Percentiles rank a stretch among this genome's conserved stretches.
Conservation (phyloP, 106 monocot genomes). For the Amphibolis antarctica region DNA sequence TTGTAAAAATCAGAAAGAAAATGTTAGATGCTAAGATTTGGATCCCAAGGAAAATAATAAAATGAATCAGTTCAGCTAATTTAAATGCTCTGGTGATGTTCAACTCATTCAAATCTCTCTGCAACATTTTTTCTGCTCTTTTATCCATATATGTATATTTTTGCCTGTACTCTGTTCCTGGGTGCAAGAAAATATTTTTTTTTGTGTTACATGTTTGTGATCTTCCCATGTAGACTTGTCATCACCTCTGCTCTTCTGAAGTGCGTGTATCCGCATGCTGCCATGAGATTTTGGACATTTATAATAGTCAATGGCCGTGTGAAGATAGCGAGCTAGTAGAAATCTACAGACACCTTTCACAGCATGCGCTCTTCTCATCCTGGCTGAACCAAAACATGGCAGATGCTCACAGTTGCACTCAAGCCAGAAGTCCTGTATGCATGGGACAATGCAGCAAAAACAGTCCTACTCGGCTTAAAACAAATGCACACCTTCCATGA, state of each 20-base stretch:
- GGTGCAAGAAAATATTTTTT: neutral
- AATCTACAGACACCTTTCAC: neutral
- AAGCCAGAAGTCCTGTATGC: neutral
- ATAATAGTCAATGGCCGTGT: neutral
- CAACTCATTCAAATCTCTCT: neutral
- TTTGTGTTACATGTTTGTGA: neutral
- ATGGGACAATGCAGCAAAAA: neutral
- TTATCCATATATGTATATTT: neutral
- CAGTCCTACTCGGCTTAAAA: neutral
- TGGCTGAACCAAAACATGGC: constrained; percentile 1
- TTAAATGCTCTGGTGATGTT: too few relatives aligned
- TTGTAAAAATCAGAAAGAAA: too few relatives aligned
- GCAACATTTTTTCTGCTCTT: neutral
- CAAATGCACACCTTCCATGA: neutral
- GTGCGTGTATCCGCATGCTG: neutral
- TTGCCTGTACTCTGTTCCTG: neutral
- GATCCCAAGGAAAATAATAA: too few relatives aligned
- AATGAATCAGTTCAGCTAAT: too few relatives aligned
- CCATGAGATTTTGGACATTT: constrained; percentile 4
- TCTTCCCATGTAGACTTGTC: too few relatives aligned
- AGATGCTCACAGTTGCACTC: neutral
- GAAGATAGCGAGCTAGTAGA: constrained; percentile 1
- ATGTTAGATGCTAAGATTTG: too few relatives aligned
- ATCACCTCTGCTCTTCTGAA: neutral
- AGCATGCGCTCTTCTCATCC: neutral